Percentiles rank a stretch among this genome's conserved stretches.
Conservation (phyloP, 768 basidiomycete genomes). For the Amanita jacksonii region DNA sequence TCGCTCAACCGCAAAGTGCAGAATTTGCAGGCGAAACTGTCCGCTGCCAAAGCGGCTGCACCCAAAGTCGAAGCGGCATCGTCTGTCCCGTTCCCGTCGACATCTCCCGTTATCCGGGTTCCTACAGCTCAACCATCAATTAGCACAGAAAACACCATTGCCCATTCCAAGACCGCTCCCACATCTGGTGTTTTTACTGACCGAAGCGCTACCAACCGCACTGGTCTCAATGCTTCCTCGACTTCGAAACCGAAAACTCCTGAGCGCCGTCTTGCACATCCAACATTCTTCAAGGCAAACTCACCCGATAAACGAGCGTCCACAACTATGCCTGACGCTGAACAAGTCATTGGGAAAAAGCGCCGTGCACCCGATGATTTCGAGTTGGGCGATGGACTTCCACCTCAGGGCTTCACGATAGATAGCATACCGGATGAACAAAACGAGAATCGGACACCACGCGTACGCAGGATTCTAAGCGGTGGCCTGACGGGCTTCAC, state of each 20-base stretch:
- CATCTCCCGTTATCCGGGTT: slow-evolving; percentile 6
- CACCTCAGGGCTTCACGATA: slow-evolving; percentile 55
- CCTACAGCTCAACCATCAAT: slow-evolving; percentile 18
- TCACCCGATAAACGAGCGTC: slow-evolving; percentile 36
- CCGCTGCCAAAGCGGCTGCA: slow-evolving; percentile 35
- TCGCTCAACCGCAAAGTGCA: slow-evolving; percentile 64
- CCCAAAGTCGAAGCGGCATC: slow-evolving; percentile 5
- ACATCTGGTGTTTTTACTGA: slow-evolving; percentile 12
- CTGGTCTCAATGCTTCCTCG: slow-evolving; percentile 36
- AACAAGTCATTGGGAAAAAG: slow-evolving; percentile 46
- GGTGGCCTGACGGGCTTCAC: slow-evolving; percentile 62
- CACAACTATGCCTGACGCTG: slow-evolving; percentile 22
- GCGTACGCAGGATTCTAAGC: slow-evolving; percentile 49
- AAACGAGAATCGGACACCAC: slow-evolving; percentile 42
- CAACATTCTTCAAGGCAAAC: slow-evolving; percentile 39
- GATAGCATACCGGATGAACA: slow-evolving; percentile 39
- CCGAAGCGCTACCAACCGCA: slow-evolving; percentile 20
- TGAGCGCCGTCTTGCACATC: slow-evolving; percentile 29
- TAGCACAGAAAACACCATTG: slow-evolving; percentile 13
- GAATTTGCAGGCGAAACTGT: slow-evolving; percentile 57
- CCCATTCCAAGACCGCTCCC: slow-evolving; percentile 10
- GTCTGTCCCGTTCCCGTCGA: slow-evolving; percentile 3
- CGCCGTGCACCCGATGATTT: slow-evolving; percentile 73
- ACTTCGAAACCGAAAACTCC: slow-evolving; percentile 44
- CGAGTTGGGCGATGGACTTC: slow-evolving; percentile 43